Evolutionary conservation across 192 early-diverging fungal species (phyloP), one percentile per base, ranked within the genome.

Genomic region (Entomortierella chlamydospora): DNA sequence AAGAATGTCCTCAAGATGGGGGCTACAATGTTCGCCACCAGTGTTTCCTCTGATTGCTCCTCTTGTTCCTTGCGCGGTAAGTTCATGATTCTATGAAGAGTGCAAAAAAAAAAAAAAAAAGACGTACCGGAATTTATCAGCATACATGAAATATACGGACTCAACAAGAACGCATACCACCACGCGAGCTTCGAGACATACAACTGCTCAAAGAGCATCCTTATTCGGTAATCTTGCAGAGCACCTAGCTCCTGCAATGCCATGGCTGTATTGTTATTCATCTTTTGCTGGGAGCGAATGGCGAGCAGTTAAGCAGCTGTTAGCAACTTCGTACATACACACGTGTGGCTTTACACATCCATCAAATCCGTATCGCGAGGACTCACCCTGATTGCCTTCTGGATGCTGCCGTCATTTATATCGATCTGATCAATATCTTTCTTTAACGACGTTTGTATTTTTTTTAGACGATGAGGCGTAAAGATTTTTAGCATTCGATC

Each of bases 231-330:
- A 34, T 65, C 52, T 49, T 53, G 29, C 51, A 65, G 41, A 20
- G 61, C 25, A 4, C 51, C 50, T 6, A 65, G 63, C 52, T 53
- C 63, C 28, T 65, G 51, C 28, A 65, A 1, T 23, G 63, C 63
- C 29, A 37, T 31, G 2, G 17, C 8, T 11, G 50, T 6, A n/a
- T 65, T 42, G 63, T 42, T n/a, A 41, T 65, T 65, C 63, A 54
- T 54, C 50, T 65, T 65, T 49, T 55, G 26, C 63, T 54, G 52
- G 54, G n/a, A n/a, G n/a, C n/a, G n/a, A n/a, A n/a, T n/a, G 29
- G 18, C 30, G 45, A 43, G 25, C 20, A 30, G 13, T 17, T 18
- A 42, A 33, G 20, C 31, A 59, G n/a, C 29, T 41, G 23, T 18
- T 62, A n/a, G n/a, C 7, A 49, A 18, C n/a, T 49, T 22, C 60